These are phyloP conservation scores for Xerocomellus dryophilus DNA, from an alignment of 768 basidiomycete species.

Conservation along the genomic window DNA sequence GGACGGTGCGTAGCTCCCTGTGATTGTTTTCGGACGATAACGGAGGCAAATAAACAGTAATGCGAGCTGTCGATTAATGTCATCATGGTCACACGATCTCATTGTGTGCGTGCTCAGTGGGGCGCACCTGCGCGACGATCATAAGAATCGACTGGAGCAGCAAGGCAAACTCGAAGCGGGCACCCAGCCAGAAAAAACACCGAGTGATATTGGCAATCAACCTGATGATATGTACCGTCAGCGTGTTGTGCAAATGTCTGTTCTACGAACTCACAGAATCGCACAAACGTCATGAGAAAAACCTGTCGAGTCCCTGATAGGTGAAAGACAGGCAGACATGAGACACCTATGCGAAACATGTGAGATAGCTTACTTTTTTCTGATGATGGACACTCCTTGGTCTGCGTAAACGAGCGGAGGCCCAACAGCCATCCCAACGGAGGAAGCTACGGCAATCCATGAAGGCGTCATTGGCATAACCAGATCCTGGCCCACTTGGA, in stretches of 20 bases:
- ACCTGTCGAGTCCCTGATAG: slow-evolving; percentile 70
- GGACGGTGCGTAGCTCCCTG: slow-evolving; percentile 58
- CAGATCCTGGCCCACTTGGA: background rate
- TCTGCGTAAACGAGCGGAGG: slow-evolving; percentile 85
- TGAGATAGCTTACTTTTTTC: slow-evolving; percentile 53
- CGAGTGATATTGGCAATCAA: slow-evolving; percentile 81
- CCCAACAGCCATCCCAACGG: slow-evolving; percentile 80
- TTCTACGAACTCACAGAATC: slow-evolving; percentile 53
- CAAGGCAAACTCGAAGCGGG: slow-evolving; percentile 71
- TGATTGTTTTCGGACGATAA: slow-evolving; percentile 59
- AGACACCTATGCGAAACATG: slow-evolving; percentile 2
- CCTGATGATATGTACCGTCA: slow-evolving; percentile 35
- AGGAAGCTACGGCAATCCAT: slow-evolving; percentile 70
- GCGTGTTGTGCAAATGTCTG: background rate
- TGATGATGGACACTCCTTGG: slow-evolving; percentile 77
- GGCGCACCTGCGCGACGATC: slow-evolving; percentile 75
- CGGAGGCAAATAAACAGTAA: slow-evolving; percentile 79
- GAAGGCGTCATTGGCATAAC: slow-evolving; percentile 37
- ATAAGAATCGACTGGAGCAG: slow-evolving; percentile 81
- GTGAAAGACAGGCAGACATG: slow-evolving; percentile 4
- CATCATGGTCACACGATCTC: slow-evolving; percentile 21
- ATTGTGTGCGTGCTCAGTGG: background rate
- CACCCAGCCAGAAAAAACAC: slow-evolving; percentile 89
- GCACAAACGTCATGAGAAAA: slow-evolving; percentile 87
- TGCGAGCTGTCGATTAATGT: slow-evolving; percentile 50